Evolutionary conservation across 1,284 basidiomycete genomes (phyloP).

Genomic region (Ceratobasidium sp.): DNA sequence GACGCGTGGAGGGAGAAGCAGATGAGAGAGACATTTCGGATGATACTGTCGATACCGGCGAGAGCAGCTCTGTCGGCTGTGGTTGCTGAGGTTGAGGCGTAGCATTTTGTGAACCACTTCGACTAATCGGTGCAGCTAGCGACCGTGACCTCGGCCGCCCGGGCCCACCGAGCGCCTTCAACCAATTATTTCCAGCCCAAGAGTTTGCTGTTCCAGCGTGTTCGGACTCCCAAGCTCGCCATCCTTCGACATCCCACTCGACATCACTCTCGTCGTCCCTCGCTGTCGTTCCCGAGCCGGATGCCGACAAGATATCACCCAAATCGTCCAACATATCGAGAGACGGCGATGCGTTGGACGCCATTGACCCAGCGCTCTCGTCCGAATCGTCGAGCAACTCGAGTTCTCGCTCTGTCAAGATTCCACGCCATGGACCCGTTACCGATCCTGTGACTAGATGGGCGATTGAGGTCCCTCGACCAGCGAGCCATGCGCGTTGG

Average conservation of each 20-base stretch:
- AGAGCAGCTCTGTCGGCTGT: conserved; percentile 4
- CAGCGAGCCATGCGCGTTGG: conserved; percentile 27
- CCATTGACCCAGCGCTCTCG: conserved; percentile 3
- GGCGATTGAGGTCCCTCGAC: background rate
- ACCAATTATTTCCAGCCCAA: background rate
- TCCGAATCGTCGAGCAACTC: background rate
- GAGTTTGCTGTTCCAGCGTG: background rate
- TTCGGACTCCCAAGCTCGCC: conserved; percentile 31
- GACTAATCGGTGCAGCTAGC: conserved; percentile 6
- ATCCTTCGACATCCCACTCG: conserved; percentile 27
- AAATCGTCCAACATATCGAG: background rate
- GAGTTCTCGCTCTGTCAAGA: conserved; percentile 6
- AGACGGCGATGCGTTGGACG: background rate
- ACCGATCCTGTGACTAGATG: background rate
- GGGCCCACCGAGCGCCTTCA: background rate
- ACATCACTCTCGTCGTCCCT: conserved; percentile 7
- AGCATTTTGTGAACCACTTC: background rate
- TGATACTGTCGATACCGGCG: conserved; percentile 18
- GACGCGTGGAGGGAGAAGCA: background rate
- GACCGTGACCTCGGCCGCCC: conserved; percentile 10
- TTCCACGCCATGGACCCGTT: conserved; percentile 13
- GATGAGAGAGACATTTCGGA: conserved; percentile 14
- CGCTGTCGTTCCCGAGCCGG: too few species aligned
- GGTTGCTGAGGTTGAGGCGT: background rate
- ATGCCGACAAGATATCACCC: background rate